These are phyloP conservation scores for Colletotrichum coccodes DNA, from an alignment of 2,329 filamentous ascomycete species.

Conservation along the genomic window DNA sequence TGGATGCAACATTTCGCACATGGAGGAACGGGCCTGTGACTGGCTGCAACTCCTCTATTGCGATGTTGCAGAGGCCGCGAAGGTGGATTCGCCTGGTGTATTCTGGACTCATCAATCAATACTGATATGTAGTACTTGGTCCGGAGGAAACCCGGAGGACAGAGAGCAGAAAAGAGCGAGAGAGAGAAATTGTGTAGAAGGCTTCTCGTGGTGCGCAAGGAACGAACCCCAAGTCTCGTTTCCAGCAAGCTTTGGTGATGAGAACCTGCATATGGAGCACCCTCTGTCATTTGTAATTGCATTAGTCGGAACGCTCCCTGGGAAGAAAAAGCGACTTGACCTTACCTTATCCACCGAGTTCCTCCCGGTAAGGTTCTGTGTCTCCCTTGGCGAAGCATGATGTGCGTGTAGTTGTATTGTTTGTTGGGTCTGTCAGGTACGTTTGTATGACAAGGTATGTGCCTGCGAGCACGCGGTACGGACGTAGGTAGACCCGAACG, in stretches of 20 bases:
- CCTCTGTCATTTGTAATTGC: conserved; percentile 31
- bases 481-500: conserved; percentile 5
- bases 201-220: neutral
- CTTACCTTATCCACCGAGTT: neutral
- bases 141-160: neutral
- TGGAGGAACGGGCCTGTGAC: conserved; percentile 6
- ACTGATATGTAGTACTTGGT: neutral
- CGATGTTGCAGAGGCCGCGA: conserved; percentile 3
- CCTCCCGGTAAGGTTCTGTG: conserved; percentile 7
- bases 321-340: neutral
- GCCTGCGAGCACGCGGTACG: neutral
- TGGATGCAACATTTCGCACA: conserved; percentile 25
- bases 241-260: neutral
- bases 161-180: too few relatives aligned
- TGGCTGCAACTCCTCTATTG: conserved; percentile 5
- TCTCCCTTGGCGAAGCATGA: conserved; percentile 18
- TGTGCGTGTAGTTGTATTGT: neutral
- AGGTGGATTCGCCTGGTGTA: neutral
- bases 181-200: neutral
- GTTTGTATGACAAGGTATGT: neutral
- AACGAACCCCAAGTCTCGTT: neutral
- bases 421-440: neutral
- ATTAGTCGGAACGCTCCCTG: conserved; percentile 31
- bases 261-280: conserved; percentile 5
- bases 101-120: neutral